Percentiles rank a stretch among this genome's conserved stretches.
phyloP scores from a whole-genome alignment of 2,329 filamentous ascomycete genomes.

The Botrytis medusae region DNA sequence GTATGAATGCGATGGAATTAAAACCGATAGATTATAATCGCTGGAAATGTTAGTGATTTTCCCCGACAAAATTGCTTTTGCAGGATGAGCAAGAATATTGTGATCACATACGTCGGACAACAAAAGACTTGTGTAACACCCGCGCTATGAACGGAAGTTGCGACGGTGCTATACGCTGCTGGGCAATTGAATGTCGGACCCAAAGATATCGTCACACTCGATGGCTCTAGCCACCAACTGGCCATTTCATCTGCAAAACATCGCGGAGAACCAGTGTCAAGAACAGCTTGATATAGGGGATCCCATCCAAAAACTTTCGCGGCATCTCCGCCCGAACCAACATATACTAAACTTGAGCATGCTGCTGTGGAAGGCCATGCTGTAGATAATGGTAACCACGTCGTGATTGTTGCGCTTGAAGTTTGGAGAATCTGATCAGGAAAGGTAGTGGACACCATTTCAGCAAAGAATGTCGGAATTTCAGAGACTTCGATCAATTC shows the following conservation, averaged over 20 bases:
- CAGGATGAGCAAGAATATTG: background rate
- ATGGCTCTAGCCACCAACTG: constrained; percentile 18
- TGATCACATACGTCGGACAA: constrained; percentile 15
- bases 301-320: constrained; percentile 16
- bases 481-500: background rate
- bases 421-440: constrained; percentile 5
- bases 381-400: constrained; percentile 16
- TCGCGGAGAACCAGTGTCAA: constrained; percentile 13
- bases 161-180: constrained; percentile 11
- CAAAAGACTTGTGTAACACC: constrained; percentile 18
- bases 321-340: background rate
- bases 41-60: background rate
- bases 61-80: background rate
- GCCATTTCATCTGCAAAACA: constrained; percentile 16
- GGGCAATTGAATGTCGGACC: constrained; percentile 17
- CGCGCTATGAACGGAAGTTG: constrained; percentile 12
- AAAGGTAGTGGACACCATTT: constrained; percentile 2
- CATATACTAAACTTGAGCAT: constrained; percentile 8
- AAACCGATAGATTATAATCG: constrained; percentile 3
- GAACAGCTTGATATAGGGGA: constrained; percentile 9
- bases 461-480: background rate
- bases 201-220: background rate
- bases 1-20: background rate
- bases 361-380: constrained; percentile 8
- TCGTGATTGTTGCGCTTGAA: constrained; percentile 1